Conservation (phyloP, 108 stramenopile genomes). For the Conticribra guillardii region DNA sequence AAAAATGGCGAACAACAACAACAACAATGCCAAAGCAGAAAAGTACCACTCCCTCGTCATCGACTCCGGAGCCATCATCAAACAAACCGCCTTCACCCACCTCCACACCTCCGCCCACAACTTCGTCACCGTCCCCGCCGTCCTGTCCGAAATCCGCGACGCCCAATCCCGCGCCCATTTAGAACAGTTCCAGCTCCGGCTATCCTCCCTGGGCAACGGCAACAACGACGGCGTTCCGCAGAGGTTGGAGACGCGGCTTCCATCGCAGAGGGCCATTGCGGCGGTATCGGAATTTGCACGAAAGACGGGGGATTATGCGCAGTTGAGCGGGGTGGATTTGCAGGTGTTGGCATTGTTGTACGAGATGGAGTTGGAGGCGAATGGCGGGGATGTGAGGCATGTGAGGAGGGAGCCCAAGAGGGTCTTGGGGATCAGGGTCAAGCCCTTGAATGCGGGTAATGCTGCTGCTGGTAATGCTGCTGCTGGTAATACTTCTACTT, state of each 20-base stretch:
- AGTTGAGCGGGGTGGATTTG: conserved; percentile 85
- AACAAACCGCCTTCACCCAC: conserved; percentile 54
- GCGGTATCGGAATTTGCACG: conserved; percentile 83
- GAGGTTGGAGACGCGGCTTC: conserved; percentile 46
- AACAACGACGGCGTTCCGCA: neutral
- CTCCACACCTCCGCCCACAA: conserved; percentile 52
- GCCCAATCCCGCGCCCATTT: conserved; percentile 69
- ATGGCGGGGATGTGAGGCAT: conserved; percentile 45
- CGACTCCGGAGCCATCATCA: conserved; percentile 89
- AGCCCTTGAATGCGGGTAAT: conserved; percentile 36
- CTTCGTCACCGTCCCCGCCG: conserved; percentile 79
- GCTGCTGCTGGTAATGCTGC: conserved; percentile 7
- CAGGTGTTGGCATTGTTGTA: conserved; percentile 91
- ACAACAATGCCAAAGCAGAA: conserved; percentile 1
- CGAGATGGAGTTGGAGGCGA: conserved; percentile 84
- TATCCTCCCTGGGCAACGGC: conserved; percentile 37
- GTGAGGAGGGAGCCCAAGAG: conserved; percentile 80
- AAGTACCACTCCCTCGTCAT: conserved; percentile 75
- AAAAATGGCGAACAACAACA: neutral
- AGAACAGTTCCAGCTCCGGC: conserved; percentile 58
- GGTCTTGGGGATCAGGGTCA: conserved; percentile 63
- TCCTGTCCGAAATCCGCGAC: conserved; percentile 80
- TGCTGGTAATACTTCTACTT: conserved; percentile 1
- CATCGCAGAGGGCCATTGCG: conserved; percentile 55
- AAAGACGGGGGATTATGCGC: conserved; percentile 93